phyloP scores from a whole-genome alignment of 331 rosid species.

The Malus hybrid region DNA sequence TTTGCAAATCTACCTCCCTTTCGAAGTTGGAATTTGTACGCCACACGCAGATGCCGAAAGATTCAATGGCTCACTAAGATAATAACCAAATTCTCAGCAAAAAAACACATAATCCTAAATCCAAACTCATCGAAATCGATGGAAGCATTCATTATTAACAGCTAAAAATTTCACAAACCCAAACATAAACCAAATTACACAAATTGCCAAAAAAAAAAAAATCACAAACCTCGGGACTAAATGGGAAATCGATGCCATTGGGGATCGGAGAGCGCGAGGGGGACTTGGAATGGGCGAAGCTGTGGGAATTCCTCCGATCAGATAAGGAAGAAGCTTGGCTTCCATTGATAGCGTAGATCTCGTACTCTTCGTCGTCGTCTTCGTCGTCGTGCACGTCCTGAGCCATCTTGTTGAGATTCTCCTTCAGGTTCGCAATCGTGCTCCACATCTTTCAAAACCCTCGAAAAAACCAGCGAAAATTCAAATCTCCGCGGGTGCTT shows the following conservation, averaged over 20 bases:
- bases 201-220: neutral
- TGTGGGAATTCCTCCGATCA: slow-evolving; percentile 70
- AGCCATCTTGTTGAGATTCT: slow-evolving; percentile 78
- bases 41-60: neutral
- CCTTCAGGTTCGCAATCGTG: slow-evolving; percentile 77
- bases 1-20: neutral
- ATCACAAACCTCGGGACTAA: slow-evolving; percentile 48
- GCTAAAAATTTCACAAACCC: neutral
- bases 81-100: neutral
- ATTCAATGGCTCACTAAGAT: neutral
- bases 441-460: slow-evolving; percentile 51
- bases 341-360: slow-evolving; percentile 35
- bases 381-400: slow-evolving; percentile 71
- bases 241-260: slow-evolving; percentile 46
- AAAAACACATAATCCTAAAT: neutral
- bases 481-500: neutral
- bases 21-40: neutral
- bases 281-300: slow-evolving; percentile 47
- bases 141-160: neutral
- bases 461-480: slow-evolving; percentile 5
- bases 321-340: slow-evolving; percentile 30
- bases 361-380: slow-evolving; percentile 47
- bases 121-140: neutral
- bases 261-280: slow-evolving; percentile 28
- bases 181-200: neutral